Conservation (phyloP, 257 asterid genomes). For the Solanum peruvianum region DNA sequence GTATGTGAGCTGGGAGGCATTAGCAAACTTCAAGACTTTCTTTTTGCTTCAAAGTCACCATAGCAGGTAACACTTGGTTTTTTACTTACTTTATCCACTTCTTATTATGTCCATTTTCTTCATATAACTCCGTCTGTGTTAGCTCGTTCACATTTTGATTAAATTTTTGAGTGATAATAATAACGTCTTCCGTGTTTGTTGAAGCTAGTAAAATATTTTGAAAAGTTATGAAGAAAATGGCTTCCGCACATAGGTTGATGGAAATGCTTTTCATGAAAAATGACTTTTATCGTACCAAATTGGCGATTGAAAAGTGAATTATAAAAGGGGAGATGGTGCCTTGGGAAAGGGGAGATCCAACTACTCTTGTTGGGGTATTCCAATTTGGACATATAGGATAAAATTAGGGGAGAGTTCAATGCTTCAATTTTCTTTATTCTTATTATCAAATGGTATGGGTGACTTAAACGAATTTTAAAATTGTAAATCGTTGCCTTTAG, state of each 20-base stretch:
- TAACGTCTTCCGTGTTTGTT: background rate
- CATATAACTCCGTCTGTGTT: background rate
- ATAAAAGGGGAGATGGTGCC: background rate
- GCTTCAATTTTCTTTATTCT: background rate
- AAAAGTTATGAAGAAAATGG: background rate
- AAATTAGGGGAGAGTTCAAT: background rate
- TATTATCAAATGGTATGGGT: background rate
- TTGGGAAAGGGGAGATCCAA: conserved; percentile 4
- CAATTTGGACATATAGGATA: background rate
- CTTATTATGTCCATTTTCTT: background rate
- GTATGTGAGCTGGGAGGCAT: conserved; percentile 25
- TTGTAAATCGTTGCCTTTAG: background rate
- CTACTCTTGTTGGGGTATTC: background rate
- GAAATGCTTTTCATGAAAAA: background rate
- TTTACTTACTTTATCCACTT: background rate
- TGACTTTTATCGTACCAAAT: background rate
- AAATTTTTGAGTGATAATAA: background rate
- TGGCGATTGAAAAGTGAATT: background rate
- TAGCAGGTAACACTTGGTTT: conserved; percentile 3
- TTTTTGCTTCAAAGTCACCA: conserved; percentile 1
- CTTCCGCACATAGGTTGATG: background rate
- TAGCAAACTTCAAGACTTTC: background rate
- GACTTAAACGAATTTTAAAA: background rate
- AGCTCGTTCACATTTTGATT: background rate
- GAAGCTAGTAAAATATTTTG: background rate